Conservation (phyloP, 2,329 filamentous ascomycete genomes). For the Teratosphaeriaceae sp. region DNA sequence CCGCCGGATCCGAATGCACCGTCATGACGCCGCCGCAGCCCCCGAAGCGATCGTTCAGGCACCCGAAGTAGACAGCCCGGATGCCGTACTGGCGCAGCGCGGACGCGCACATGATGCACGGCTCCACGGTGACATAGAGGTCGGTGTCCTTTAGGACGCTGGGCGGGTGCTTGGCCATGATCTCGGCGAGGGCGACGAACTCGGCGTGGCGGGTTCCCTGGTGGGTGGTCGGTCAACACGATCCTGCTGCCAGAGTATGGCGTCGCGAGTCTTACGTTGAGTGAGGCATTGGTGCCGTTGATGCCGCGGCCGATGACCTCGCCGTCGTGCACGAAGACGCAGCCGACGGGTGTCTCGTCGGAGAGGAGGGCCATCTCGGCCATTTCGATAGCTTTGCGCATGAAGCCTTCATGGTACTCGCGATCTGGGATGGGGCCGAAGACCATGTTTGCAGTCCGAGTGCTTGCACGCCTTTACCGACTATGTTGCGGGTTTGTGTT, state of each 20-base stretch:
- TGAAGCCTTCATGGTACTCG: constrained; percentile 57
- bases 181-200: constrained; percentile 73
- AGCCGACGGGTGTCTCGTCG: constrained; percentile 94
- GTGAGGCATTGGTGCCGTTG: constrained; percentile 91
- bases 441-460: constrained; percentile 12
- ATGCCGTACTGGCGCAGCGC: constrained; percentile 83
- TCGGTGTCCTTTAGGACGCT: constrained; percentile 65
- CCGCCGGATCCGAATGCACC: constrained; percentile 67
- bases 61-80: constrained; percentile 88
- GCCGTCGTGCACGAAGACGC: constrained; percentile 77
- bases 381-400: constrained; percentile 82
- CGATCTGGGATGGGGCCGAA: constrained; percentile 33
- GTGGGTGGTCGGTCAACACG: too few species aligned
- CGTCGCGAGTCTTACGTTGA: constrained; percentile 46
- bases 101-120: constrained; percentile 97
- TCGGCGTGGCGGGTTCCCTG: constrained; percentile 92
- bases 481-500: neutral
- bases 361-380: constrained; percentile 76
- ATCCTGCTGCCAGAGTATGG: too few species aligned
- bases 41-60: constrained; percentile 93
- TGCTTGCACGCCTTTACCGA: too few species aligned
- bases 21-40: constrained; percentile 91
- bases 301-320: constrained; percentile 81
- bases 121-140: constrained; percentile 96
- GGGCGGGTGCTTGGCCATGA: constrained; percentile 58